Percentiles rank a stretch among this genome's conserved stretches.
Evolutionary conservation across 768 basidiomycete genomes (phyloP).

Genomic region (Phaeotremella skinneri): DNA sequence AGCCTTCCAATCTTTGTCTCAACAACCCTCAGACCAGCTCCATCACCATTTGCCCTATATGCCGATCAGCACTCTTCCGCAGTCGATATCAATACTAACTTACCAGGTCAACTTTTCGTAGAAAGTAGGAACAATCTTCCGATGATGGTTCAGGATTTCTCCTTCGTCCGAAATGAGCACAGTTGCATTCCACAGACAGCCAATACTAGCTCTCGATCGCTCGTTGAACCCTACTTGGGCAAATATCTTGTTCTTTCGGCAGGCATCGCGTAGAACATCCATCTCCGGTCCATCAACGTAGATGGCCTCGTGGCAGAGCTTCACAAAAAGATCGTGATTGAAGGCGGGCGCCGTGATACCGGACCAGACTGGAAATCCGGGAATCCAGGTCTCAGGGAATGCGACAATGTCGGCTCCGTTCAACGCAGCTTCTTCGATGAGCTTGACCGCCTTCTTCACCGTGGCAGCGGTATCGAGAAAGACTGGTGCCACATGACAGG

Average conservation of each 20-base stretch:
- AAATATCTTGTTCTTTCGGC: neutral
- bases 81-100: too few relatives aligned
- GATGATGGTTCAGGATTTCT: slow-evolving; percentile 1
- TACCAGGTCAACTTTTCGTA: neutral
- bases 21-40: neutral
- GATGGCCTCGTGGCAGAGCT: neutral
- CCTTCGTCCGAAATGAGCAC: neutral
- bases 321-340: neutral
- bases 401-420: neutral
- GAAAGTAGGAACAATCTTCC: neutral
- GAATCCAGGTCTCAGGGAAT: neutral
- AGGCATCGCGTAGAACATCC: neutral
- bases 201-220: neutral
- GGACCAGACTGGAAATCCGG: neutral
- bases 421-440: neutral
- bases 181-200: neutral
- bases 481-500: neutral
- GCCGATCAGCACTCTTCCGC: too few relatives aligned
- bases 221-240: neutral
- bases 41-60: neutral
- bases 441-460: neutral
- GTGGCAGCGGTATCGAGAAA: slow-evolving; percentile 1
- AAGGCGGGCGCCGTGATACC: neutral
- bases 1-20: neutral
- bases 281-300: neutral